Conservation (phyloP, 2,329 filamentous ascomycete genomes). For the Verticillium isaacii region DNA sequence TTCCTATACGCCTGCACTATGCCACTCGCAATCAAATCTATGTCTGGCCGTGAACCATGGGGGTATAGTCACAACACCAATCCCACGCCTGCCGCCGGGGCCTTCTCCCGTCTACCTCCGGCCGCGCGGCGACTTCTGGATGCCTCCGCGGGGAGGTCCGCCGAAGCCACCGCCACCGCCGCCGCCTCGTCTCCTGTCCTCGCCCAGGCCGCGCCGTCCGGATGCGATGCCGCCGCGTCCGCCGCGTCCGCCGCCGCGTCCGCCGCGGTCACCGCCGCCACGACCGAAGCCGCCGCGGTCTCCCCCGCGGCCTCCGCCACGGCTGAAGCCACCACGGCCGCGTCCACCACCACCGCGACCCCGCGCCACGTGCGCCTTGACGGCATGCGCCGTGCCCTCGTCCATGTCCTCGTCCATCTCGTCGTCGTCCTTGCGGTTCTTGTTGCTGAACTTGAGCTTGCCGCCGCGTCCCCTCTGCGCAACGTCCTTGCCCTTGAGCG, state of each 20-base stretch:
- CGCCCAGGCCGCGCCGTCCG: constrained; percentile 45
- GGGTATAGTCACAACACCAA: constrained; percentile 13
- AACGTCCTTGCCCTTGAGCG: constrained; percentile 62
- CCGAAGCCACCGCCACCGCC: not conserved
- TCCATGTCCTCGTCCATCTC: constrained; percentile 50
- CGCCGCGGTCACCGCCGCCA: constrained; percentile 20
- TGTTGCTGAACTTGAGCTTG: constrained; percentile 68
- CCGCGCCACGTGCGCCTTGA: constrained; percentile 44
- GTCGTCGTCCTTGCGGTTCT: constrained; percentile 35
- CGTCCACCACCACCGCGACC: constrained; percentile 25
- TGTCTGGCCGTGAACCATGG: constrained; percentile 5
- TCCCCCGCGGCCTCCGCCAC: constrained; percentile 25
- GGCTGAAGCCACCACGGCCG: constrained; percentile 20
- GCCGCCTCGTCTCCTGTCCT: constrained; percentile 39
- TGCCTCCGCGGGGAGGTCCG: constrained; percentile 3
- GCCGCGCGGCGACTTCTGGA: constrained; percentile 11
- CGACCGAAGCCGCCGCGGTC: constrained; percentile 22
- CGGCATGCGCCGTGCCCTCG: constrained; percentile 44
- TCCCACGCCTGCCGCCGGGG: constrained; percentile 3
- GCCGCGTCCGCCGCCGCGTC: constrained; percentile 26
- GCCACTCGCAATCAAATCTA: constrained; percentile 7
- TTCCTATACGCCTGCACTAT: constrained; percentile 6
- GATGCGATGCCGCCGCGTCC: constrained; percentile 42
- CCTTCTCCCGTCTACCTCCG: constrained; percentile 7
- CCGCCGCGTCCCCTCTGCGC: constrained; percentile 61